phyloP scores from a whole-genome alignment of 2,329 filamentous ascomycete genomes.

The Claviceps spartinae region DNA sequence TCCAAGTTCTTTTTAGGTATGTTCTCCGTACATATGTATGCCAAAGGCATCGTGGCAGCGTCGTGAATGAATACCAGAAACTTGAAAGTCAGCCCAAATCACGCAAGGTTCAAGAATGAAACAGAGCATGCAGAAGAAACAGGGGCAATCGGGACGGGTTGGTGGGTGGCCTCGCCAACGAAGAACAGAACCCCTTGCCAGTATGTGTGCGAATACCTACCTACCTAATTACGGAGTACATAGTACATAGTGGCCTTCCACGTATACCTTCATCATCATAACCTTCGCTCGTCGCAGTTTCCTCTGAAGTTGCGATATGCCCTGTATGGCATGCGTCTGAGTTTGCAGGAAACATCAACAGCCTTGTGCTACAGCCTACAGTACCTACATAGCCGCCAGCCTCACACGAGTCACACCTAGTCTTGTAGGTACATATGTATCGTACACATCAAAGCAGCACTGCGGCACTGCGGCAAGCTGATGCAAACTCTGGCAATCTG shows the following conservation, averaged over 20 bases:
- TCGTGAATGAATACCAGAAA: background rate
- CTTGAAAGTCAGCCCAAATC: background rate
- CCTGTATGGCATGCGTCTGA: background rate
- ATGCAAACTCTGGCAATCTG: background rate
- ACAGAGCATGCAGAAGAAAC: background rate
- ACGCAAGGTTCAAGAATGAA: background rate
- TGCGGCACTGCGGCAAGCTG: background rate
- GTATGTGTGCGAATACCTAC: background rate
- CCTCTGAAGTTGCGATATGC: background rate
- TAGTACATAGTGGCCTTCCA: too few species aligned
- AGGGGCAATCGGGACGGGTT: background rate
- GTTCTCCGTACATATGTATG: too few species aligned
- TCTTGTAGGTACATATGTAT: too few species aligned
- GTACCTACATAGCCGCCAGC: too few species aligned
- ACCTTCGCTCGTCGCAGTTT: background rate
- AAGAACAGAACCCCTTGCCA: background rate
- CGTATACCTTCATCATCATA: too few species aligned
- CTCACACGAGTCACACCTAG: too few species aligned
- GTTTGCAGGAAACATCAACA: background rate
- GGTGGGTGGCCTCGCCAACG: background rate
- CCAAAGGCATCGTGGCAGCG: background rate
- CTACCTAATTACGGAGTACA: too few species aligned
- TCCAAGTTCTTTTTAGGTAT: background rate
- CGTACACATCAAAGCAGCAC: too few species aligned
- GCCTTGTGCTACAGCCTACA: background rate